A percentile compares a stretch with the other conserved stretches of the same genome.
phyloP scores from a whole-genome alignment of 225 moss, liverwort and hornwort species.

The Pseudoscleropodium purum region DNA sequence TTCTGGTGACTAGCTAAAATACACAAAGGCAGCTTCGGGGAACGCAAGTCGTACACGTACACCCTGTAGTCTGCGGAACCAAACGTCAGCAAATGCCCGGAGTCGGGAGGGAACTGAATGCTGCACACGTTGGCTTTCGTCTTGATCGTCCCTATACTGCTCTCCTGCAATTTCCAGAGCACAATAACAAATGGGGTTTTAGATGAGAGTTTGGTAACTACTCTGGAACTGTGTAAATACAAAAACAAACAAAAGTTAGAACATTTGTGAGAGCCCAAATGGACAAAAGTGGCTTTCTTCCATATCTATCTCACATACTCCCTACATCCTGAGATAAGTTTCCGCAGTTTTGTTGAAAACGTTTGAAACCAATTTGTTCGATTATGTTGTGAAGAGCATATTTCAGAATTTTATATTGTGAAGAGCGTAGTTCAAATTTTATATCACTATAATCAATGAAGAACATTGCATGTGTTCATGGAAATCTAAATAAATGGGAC shows the following conservation, averaged over 20 bases:
- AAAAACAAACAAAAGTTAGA: neutral
- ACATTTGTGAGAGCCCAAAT: neutral
- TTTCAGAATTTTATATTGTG: neutral
- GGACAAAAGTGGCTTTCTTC: neutral
- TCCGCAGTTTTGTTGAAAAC: neutral
- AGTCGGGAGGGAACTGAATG: conserved; percentile 92
- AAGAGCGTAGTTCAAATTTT: neutral
- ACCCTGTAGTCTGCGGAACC: conserved; percentile 92
- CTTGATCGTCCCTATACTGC: conserved; percentile 82
- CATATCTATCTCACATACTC: neutral
- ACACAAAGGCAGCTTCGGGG: conserved; percentile 61
- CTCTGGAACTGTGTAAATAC: no score
- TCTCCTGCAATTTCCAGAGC: conserved; percentile 46
- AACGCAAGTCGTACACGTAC: conserved; percentile 87
- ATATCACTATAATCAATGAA: neutral
- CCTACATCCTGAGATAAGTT: neutral
- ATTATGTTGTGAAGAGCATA: neutral
- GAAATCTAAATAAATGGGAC: neutral
- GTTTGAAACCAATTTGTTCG: neutral
- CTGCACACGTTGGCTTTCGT: conserved; percentile 99
- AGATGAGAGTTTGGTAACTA: neutral
- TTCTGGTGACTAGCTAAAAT: conserved; percentile 81
- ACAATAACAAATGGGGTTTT: neutral
- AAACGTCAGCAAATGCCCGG: conserved; percentile 75
- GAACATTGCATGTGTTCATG: neutral